Base-by-base conservation (phyloP, 129 eudicot genomes). In the Rutidosis leptorrhynchoides region DNA sequence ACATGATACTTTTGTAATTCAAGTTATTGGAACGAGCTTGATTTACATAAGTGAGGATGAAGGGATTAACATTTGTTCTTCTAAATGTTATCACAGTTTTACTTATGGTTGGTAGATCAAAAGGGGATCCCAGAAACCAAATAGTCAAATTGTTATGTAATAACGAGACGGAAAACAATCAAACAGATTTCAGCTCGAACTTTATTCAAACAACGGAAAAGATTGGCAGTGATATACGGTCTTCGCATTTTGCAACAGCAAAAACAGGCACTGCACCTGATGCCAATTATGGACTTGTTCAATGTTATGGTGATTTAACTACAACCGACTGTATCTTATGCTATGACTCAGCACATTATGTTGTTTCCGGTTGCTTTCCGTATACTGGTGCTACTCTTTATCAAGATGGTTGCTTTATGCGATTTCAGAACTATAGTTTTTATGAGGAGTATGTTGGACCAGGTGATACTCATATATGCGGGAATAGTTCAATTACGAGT, bases 231-330 rank as follows among this genome's bases (percentile, higher is more conserved):
- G 80, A 78, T 58, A 60, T 84, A 33, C 79, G 76, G 57, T 70
- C 74, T 20, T 64, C 83, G 1, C 80, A 83, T 24, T 82, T 71
- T 56, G 91, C 90, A 60, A 43, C 59, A 56, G 88, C 89, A 49
- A 49, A 20, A n/a, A 55, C 83, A 2, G 95, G 89, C 43, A 24
- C 76, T 16, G 84, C 82, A 42, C 83, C 80, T 2, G 83, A 86
- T 69, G 45, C 69, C 4, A 80, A 52, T 51, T 84, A 63, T 43
- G 89, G 82, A 16, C 73, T 90, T 30, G 73, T 83, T 28, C 97
- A 90, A 64, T 90, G 97, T 78, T 84, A 87, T 42, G 92, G 87
- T 8, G 97, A 87, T 70, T 92, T 90, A 43, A 76, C 87, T 6
- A 64, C 77, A 40, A 78, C 66, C 15, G 89, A 90, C 56, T 90